These are phyloP conservation scores for Boletus huronensis DNA, from an alignment of 768 basidiomycete genomes.

Conservation along the genomic window DNA sequence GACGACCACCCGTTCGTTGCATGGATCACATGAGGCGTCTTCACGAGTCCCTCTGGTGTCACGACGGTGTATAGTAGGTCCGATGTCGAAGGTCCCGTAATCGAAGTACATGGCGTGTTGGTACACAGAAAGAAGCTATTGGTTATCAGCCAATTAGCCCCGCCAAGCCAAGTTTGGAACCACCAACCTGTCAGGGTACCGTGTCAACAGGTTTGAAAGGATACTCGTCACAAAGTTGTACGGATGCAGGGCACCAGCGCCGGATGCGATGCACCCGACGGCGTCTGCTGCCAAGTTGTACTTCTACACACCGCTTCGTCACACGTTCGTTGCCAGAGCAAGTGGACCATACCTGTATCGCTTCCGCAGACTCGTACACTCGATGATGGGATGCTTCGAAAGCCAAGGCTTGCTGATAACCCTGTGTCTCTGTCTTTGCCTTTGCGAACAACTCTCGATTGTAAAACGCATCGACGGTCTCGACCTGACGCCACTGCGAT, in stretches of 20 bases:
- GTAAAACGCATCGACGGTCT: conserved; percentile 56
- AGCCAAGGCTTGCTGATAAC: conserved; percentile 49
- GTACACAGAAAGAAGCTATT: conserved; percentile 57
- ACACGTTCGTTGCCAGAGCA: neutral
- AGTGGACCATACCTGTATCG: conserved; percentile 25
- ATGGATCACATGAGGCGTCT: conserved; percentile 66
- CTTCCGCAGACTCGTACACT: conserved; percentile 34
- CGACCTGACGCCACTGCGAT: conserved; percentile 56
- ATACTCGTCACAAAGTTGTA: conserved; percentile 68
- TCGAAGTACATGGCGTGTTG: conserved; percentile 58
- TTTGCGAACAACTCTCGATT: conserved; percentile 38
- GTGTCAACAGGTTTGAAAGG: conserved; percentile 47
- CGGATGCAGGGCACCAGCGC: conserved; percentile 63
- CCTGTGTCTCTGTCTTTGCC: conserved; percentile 40
- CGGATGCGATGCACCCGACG: conserved; percentile 49
- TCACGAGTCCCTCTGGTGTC: conserved; percentile 59
- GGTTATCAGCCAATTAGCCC: neutral
- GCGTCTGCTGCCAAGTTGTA: conserved; percentile 44
- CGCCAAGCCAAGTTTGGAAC: neutral
- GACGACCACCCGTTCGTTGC: conserved; percentile 84
- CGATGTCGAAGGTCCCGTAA: conserved; percentile 32
- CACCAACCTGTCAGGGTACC: conserved; percentile 45
- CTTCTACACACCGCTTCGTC: conserved; percentile 33
- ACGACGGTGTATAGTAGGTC: conserved; percentile 45
- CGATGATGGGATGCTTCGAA: conserved; percentile 38